Evolutionary conservation across 768 basidiomycete genomes (phyloP), one percentile per base, ranked within the genome.

Genomic region (Boletales sp.): DNA sequence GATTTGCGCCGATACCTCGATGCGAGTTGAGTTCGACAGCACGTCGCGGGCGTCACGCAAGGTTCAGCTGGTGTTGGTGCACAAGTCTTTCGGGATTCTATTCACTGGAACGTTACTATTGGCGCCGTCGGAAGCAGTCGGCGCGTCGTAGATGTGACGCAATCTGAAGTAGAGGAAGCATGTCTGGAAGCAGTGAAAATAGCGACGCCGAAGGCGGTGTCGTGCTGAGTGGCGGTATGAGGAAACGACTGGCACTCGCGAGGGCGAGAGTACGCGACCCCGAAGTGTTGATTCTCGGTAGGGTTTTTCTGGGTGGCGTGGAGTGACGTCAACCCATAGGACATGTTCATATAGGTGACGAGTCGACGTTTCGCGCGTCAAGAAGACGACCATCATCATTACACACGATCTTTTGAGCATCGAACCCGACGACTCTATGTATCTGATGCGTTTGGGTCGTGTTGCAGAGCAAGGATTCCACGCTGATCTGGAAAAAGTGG

Each of bases 331-430:
- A 39, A 14, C 49, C 54, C 39, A 43, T n/a, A 18, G 21, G 32
- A 4, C 38, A 39, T 46, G 33, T 1, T 1, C 39, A 17, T 42
- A 42, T 57, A 89, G 74, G 80, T 15, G 87, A 90, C 57, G 88
- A 90, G 72, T 84, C 85, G 2, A 90, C 88, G 4, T 89, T 36
- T 52, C 64, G 18, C 76, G 90, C 8, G 62, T 64, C 15, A 86
- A 87, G 71, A 83, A 82, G 59, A 97, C 66, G 0, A 67, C 67
- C 4, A 53, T 67, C 17, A 53, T 67, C 18, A 96, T 97, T 65
- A 97, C 95, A 0, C 95, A 98, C 68, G 96, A 98, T 58, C 81
- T 98, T 15, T 84, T 86, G 1, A 90, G 94, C 57, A 87, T 99
- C 55, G 68, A 70, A 18, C 46, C 70, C 0, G 66, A 73, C 13